Evolutionary conservation across 768 basidiomycete genomes (phyloP).

Genomic region (Lactifluus echinatus): DNA sequence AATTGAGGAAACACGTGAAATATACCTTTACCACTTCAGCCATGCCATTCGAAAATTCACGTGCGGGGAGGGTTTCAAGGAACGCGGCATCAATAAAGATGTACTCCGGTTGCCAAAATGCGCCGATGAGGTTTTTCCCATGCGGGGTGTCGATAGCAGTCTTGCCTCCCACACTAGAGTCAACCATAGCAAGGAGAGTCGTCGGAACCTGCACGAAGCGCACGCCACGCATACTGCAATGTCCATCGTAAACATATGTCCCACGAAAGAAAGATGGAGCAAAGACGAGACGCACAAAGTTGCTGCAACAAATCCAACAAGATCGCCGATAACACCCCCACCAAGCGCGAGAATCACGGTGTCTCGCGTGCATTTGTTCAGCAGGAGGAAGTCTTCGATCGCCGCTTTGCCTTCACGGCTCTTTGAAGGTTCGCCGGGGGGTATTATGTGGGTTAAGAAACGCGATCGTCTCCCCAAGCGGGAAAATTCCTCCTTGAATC

Average conservation of each 20-base stretch:
- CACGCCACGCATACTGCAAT: conserved; percentile 86
- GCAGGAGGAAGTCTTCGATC: conserved; percentile 88
- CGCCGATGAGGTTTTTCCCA: conserved; percentile 97
- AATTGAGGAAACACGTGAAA: not conserved
- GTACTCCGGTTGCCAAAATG: conserved; percentile 97
- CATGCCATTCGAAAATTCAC: conserved; percentile 99
- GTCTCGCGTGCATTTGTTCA: conserved; percentile 84
- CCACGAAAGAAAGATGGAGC: not conserved
- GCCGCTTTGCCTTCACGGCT: conserved; percentile 84
- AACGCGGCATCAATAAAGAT: conserved; percentile 97
- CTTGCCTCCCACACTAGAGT: conserved; percentile 95
- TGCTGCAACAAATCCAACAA: conserved; percentile 93
- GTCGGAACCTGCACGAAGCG: conserved; percentile 95
- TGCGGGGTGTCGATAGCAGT: conserved; percentile 98
- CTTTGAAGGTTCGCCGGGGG: conserved; percentile 92
- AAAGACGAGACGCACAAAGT: conserved; percentile 65
- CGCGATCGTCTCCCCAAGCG: conserved; percentile 33
- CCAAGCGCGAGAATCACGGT: conserved; percentile 91
- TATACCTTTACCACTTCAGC: conserved; percentile 92
- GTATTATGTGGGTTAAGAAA: conserved; percentile 69
- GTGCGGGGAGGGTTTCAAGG: conserved; percentile 81
- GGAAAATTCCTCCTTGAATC: conserved; percentile 45
- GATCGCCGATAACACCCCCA: conserved; percentile 95
- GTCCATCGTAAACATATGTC: not conserved
- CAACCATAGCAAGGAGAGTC: conserved; percentile 96